phyloP scores from a whole-genome alignment of 306 rosid genomes.

The Oxytropis ochrocephala region DNA sequence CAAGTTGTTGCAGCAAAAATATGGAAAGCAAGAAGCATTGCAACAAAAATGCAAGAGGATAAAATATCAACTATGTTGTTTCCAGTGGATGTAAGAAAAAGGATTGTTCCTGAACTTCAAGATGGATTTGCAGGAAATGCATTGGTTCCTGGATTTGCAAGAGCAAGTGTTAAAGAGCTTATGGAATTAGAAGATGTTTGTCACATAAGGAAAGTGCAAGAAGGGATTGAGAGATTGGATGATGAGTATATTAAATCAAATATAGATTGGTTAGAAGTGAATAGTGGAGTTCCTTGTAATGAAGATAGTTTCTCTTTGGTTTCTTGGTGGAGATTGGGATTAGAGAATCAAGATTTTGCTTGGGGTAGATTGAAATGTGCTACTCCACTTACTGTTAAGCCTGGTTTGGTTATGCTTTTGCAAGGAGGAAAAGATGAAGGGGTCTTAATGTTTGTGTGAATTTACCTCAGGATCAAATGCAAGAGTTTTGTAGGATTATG shows the following conservation, averaged over 20 bases:
- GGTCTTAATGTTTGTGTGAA: conserved; percentile 31
- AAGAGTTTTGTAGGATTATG: conserved; percentile 33
- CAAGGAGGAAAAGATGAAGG: conserved; percentile 28
- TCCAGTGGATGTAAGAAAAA: conserved; percentile 42
- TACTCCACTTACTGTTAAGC: conserved; percentile 31
- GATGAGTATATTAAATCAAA: conserved; percentile 50
- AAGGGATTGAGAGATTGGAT: conserved; percentile 47
- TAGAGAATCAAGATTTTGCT: conserved; percentile 38
- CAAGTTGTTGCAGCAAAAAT: conserved; percentile 43
- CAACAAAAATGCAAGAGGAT: conserved; percentile 19
- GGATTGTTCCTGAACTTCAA: conserved; percentile 30
- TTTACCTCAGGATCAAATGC: conserved; percentile 34
- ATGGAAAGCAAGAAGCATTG: conserved; percentile 52
- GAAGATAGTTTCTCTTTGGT: conserved; percentile 53
- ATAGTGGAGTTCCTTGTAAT: conserved; percentile 44
- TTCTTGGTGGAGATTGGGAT: conserved; percentile 48
- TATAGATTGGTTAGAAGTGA: conserved; percentile 53
- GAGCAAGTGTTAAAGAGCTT: conserved; percentile 37
- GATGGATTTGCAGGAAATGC: conserved; percentile 51
- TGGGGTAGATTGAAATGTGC: conserved; percentile 43
- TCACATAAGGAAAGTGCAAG: conserved; percentile 36
- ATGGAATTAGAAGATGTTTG: conserved; percentile 25
- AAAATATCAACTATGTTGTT: conserved; percentile 34
- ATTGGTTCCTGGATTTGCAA: conserved; percentile 48
- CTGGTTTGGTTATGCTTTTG: conserved; percentile 37